These are phyloP conservation scores for Pleurotus tuoliensis DNA, from an alignment of 768 basidiomycete genomes.

Conservation along the genomic window DNA sequence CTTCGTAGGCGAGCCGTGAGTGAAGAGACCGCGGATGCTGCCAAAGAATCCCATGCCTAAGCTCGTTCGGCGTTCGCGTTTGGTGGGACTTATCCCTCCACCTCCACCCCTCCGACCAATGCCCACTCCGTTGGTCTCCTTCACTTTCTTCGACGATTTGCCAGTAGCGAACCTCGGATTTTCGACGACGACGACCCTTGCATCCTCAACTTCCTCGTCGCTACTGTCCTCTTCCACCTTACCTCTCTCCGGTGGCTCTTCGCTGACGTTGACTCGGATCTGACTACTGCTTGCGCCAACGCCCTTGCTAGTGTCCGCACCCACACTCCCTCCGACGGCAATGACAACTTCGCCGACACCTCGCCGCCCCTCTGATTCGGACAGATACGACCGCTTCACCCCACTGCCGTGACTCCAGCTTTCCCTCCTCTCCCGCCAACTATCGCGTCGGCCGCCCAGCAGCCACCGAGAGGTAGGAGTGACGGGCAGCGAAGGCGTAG, in stretches of 20 bases:
- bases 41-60: conserved; percentile 31
- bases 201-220: conserved; percentile 27
- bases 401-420: too few species aligned
- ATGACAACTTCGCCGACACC: too few species aligned
- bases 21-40: conserved; percentile 44
- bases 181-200: conserved; percentile 44
- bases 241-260: conserved; percentile 5
- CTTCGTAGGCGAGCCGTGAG: conserved; percentile 1
- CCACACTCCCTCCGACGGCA: too few species aligned
- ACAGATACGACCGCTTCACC: too few species aligned
- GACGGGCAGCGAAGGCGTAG: conserved; percentile 7
- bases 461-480: conserved; percentile 16
- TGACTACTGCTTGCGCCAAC: too few species aligned
- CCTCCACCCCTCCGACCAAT: background rate
- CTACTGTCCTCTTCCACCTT: conserved; percentile 28
- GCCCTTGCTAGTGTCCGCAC: too few species aligned
- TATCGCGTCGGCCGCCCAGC: conserved; percentile 9
- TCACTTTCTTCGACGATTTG: too few species aligned
- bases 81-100: background rate
- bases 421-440: too few species aligned
- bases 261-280: too few species aligned
- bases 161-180: conserved; percentile 44
- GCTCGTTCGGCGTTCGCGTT: background rate
- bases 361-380: conserved; percentile 19
- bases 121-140: too few species aligned